A percentile compares a stretch with the other conserved stretches of the same genome.
Evolutionary conservation across 768 basidiomycete genomes (phyloP).

Genomic region (Mycena polygramma): DNA sequence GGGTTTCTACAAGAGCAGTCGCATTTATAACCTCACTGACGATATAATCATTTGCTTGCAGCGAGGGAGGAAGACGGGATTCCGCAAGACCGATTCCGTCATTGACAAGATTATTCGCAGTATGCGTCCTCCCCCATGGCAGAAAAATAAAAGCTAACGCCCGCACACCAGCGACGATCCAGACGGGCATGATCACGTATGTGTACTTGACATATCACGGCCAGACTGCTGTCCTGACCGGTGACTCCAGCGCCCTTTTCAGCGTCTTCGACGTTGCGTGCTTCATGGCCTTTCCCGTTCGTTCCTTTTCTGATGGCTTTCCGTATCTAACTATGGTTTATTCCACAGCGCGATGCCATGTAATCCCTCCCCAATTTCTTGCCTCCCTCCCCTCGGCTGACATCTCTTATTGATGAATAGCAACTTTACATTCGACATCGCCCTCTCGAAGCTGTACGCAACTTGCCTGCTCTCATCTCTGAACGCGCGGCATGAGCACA

Average conservation of each 20-base stretch:
- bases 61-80: conserved; percentile 10
- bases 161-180: not conserved
- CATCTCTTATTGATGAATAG: too few species aligned
- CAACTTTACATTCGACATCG: not conserved
- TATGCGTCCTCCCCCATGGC: not conserved
- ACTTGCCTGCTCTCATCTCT: conserved; percentile 22
- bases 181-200: not conserved
- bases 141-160: not conserved
- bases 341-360: not conserved
- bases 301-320: not conserved
- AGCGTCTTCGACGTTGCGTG: not conserved
- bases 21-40: not conserved
- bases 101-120: conserved; percentile 12
- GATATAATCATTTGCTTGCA: not conserved
- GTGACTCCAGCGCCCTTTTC: not conserved
- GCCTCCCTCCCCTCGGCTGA: too few species aligned
- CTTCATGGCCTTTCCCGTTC: not conserved
- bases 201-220: not conserved
- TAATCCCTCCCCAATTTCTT: too few species aligned
- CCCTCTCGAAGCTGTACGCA: conserved; percentile 20
- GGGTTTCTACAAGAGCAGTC: not conserved
- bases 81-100: conserved; percentile 2
- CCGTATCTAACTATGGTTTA: not conserved
- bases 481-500: conserved; percentile 9
- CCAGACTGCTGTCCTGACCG: not conserved